phyloP scores from a whole-genome alignment of 1,284 basidiomycete species.

The Papiliotrema nemorosa region DNA sequence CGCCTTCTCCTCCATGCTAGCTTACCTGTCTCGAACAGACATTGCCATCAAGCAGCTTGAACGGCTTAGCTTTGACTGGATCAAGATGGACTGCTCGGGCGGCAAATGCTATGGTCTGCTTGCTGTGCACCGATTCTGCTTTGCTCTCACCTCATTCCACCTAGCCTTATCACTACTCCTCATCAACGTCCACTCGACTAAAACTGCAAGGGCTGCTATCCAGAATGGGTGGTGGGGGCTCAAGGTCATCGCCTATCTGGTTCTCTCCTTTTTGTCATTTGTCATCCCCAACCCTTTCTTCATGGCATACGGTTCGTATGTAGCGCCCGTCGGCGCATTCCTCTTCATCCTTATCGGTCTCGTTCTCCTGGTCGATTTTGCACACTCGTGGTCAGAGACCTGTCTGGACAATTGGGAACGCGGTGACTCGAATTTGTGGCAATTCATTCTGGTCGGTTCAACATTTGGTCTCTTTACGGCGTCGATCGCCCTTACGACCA shows the following conservation, averaged over 20 bases:
- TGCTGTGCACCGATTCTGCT: slow-evolving; percentile 96
- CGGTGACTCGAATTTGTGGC: slow-evolving; percentile 84
- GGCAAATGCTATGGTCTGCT: slow-evolving; percentile 96
- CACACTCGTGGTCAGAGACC: slow-evolving; percentile 96
- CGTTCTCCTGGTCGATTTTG: slow-evolving; percentile 96
- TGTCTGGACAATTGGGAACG: slow-evolving; percentile 95
- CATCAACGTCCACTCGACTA: slow-evolving; percentile 83
- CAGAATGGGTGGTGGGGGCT: slow-evolving; percentile 99
- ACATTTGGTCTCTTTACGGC: slow-evolving; percentile 83
- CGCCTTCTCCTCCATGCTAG: slow-evolving; percentile 89
- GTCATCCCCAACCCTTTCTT: slow-evolving; percentile 59
- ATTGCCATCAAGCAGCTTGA: slow-evolving; percentile 82
- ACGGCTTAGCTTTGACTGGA: slow-evolving; percentile 91
- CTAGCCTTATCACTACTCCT: slow-evolving; percentile 72
- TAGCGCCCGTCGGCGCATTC: slow-evolving; percentile 84
- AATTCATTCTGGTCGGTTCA: slow-evolving; percentile 92
- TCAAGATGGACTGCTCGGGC: slow-evolving; percentile 93
- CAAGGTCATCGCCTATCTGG: slow-evolving; percentile 80
- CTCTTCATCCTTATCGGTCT: slow-evolving; percentile 94
- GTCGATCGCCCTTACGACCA: slow-evolving; percentile 74
- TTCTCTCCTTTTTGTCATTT: slow-evolving; percentile 84
- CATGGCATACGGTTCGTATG: slow-evolving; percentile 76
- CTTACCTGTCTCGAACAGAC: slow-evolving; percentile 93
- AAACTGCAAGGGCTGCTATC: slow-evolving; percentile 84
- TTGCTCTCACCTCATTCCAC: slow-evolving; percentile 89